Evolutionary conservation across 2,329 filamentous ascomycete genomes (phyloP).

Genomic region (Mycocentrospora acerina): DNA sequence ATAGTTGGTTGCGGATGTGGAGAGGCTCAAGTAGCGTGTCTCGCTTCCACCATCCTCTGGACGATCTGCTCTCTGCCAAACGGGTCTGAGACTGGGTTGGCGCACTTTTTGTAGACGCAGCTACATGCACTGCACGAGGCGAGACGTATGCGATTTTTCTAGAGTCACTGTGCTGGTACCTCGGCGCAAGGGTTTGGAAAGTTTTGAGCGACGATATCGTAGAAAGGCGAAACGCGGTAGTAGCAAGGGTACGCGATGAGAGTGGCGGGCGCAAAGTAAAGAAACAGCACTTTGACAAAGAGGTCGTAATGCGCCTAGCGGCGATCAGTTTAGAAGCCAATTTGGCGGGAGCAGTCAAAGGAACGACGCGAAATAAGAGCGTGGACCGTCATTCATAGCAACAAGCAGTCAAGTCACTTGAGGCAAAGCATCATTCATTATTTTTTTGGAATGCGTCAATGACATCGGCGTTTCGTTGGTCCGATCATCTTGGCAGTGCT

Average conservation of each 20-base stretch:
- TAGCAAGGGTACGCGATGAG: constrained; percentile 6
- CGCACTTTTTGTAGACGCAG: neutral
- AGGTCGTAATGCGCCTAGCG: constrained; percentile 29
- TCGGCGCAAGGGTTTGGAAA: constrained; percentile 4
- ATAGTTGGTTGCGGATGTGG: neutral
- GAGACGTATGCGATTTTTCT: neutral
- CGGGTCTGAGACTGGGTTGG: neutral
- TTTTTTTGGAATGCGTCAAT: constrained; percentile 11
- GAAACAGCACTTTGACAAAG: constrained; percentile 17
- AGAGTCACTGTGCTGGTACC: neutral
- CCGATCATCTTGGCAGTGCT: neutral
- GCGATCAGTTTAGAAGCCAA: constrained; percentile 32
- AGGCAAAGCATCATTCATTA: constrained; percentile 1
- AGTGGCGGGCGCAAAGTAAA: constrained; percentile 13
- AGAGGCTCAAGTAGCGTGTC: constrained; percentile 12
- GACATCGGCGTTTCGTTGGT: constrained; percentile 3
- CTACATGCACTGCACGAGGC: neutral
- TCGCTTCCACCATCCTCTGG: neutral
- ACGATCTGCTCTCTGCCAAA: neutral
- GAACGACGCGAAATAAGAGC: constrained; percentile 6
- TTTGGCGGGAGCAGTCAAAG: constrained; percentile 18
- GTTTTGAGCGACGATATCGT: constrained; percentile 1
- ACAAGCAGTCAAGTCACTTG: neutral
- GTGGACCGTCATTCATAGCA: constrained; percentile 8
- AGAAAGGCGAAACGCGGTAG: neutral